Percentiles rank a stretch among this genome's conserved stretches.
Evolutionary conservation across 768 basidiomycete genomes (phyloP).

Genomic region (Auricularia auricula-judae): DNA sequence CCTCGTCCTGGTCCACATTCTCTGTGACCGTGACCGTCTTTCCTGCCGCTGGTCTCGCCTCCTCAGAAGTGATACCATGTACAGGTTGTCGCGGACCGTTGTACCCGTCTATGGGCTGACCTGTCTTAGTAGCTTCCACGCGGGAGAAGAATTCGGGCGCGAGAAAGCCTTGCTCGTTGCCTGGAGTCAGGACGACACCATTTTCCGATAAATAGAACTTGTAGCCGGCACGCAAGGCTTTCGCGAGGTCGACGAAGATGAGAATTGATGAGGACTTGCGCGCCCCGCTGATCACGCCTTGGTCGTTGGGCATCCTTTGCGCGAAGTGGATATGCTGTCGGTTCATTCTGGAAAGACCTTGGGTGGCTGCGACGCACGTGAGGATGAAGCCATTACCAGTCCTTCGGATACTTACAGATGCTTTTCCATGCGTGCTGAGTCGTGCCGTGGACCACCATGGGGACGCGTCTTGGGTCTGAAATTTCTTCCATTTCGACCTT

Average conservation of each 20-base stretch:
- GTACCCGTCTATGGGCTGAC: not conserved
- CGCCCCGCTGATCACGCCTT: constrained; percentile 71
- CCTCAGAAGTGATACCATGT: not conserved
- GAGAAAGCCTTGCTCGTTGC: constrained; percentile 54
- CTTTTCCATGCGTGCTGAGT: constrained; percentile 52
- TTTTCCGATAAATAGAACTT: constrained; percentile 74
- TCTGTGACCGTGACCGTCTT: not conserved
- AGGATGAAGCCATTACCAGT: constrained; percentile 1
- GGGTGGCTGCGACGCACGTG: constrained; percentile 32
- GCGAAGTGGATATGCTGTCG: constrained; percentile 93
- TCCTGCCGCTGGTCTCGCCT: not conserved
- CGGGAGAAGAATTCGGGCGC: constrained; percentile 52
- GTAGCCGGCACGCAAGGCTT: constrained; percentile 56
- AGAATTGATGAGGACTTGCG: constrained; percentile 65
- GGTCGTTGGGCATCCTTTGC: constrained; percentile 54
- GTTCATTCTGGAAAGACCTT: constrained; percentile 74
- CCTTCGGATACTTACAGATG: constrained; percentile 40
- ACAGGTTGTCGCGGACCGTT: not conserved
- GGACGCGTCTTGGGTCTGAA: constrained; percentile 46
- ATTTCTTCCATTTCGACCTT: constrained; percentile 57
- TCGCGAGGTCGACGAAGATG: constrained; percentile 69
- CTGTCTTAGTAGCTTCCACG: constrained; percentile 36
- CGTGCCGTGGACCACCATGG: constrained; percentile 80
- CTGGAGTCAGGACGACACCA: constrained; percentile 80
- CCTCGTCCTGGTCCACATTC: not conserved